A percentile compares a stretch with the other conserved stretches of the same genome.
phyloP scores from a whole-genome alignment of 352 stramenopile species.

The Globisporangium middletonii region DNA sequence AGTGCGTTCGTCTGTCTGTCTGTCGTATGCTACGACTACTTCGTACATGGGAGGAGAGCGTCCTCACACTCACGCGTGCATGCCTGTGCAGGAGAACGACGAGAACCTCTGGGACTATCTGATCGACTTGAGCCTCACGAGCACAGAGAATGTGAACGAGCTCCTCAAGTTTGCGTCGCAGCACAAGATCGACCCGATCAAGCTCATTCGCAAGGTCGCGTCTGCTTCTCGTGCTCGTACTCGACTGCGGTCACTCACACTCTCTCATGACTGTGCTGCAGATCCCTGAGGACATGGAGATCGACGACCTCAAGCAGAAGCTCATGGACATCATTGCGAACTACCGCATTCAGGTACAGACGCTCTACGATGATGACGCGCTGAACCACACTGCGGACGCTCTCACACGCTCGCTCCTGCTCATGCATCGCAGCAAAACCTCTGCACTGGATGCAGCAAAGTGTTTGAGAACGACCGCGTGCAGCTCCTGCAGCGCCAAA shows the following conservation, averaged over 20 bases:
- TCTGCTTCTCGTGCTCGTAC: background rate
- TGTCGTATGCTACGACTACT: background rate
- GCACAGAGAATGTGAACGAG: conserved; percentile 67
- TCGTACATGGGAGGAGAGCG: background rate
- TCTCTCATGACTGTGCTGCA: conserved; percentile 10
- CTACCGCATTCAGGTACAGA: conserved; percentile 69
- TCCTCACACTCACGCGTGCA: background rate
- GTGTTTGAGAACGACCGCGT: conserved; percentile 77
- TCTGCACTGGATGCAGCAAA: conserved; percentile 70
- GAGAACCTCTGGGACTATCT: conserved; percentile 78
- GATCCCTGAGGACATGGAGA: conserved; percentile 82
- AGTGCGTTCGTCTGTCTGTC: conserved; percentile 7
- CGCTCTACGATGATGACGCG: background rate
- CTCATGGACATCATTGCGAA: conserved; percentile 73
- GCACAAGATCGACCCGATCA: conserved; percentile 84
- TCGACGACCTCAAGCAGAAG: conserved; percentile 78
- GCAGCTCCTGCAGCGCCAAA: conserved; percentile 58
- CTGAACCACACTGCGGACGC: no score
- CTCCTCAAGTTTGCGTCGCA: conserved; percentile 64
- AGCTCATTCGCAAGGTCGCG: conserved; percentile 77
- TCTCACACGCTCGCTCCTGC: background rate
- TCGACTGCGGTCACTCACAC: background rate
- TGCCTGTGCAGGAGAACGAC: conserved; percentile 44
- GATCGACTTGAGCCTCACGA: conserved; percentile 75
- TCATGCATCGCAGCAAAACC: conserved; percentile 42